A percentile compares a stretch with the other conserved stretches of the same genome.
phyloP scores from a whole-genome alignment of 73 alveolate species.

The Blepharisma japonicum region DNA sequence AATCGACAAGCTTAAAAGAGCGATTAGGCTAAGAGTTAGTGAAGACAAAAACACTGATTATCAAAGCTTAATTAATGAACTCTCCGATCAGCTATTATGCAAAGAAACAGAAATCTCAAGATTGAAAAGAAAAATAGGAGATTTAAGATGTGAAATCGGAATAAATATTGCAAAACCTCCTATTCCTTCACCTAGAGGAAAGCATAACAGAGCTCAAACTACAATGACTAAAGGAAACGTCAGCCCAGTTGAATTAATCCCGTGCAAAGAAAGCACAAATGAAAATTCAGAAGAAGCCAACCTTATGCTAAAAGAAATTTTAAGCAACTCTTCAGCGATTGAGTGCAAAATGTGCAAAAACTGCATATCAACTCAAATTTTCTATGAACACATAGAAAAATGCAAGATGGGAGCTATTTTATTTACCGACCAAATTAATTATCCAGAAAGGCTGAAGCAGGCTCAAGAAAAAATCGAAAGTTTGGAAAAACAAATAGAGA shows the following conservation, averaged over 20 bases:
- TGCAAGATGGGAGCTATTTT: neutral
- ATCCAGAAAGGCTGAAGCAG: neutral
- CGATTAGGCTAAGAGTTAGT: neutral
- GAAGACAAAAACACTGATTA: slow-evolving; percentile 16
- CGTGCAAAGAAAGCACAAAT: no score
- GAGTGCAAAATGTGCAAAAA: slow-evolving; percentile 2
- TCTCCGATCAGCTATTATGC: neutral
- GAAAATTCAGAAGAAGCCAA: no score
- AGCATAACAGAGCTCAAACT: no score
- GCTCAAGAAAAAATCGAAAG: slow-evolving; percentile 4
- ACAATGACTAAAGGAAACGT: no score
- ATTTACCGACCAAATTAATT: neutral
- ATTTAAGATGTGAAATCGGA: neutral
- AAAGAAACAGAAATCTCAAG: slow-evolving; percentile 23
- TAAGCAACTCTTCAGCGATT: neutral
- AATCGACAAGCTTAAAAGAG: neutral
- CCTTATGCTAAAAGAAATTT: neutral
- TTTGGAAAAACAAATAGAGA: slow-evolving; percentile 15
- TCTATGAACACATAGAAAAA: slow-evolving; percentile 14
- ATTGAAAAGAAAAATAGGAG: slow-evolving; percentile 24
- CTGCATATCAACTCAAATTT: neutral
- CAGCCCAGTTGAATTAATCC: no score
- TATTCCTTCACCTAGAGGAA: neutral
- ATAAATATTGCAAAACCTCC: neutral
- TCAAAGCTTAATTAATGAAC: neutral